Evolutionary conservation across 257 asterid species (phyloP).

Genomic region (Plectranthus barbatus): DNA sequence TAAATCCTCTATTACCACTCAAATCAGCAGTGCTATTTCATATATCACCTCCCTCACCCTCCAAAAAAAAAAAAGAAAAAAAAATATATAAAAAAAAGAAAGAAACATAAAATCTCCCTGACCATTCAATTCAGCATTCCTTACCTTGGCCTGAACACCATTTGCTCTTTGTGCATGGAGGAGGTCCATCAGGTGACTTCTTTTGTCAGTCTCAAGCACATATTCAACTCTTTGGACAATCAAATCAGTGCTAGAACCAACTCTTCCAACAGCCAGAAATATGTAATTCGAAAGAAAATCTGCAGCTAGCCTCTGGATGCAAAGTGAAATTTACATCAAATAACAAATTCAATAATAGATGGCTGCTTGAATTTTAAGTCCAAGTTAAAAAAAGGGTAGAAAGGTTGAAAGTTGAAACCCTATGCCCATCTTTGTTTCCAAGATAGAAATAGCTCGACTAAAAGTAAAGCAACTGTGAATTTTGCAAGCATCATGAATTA

Average conservation of each 20-base stretch:
- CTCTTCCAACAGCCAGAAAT: slow-evolving; percentile 96
- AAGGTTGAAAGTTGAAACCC: neutral
- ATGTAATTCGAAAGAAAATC: slow-evolving; percentile 73
- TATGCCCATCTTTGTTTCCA: neutral
- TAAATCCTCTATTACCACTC: neutral
- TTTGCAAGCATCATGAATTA: neutral
- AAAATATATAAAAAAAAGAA: no score
- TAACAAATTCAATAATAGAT: slow-evolving; percentile 11
- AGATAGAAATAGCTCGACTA: neutral
- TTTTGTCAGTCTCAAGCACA: slow-evolving; percentile 87
- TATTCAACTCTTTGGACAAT: slow-evolving; percentile 93
- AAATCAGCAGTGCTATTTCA: neutral
- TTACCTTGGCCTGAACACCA: slow-evolving; percentile 75
- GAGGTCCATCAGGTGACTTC: slow-evolving; percentile 98
- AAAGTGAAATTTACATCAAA: slow-evolving; percentile 15
- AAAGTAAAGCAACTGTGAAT: neutral
- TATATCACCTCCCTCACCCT: neutral
- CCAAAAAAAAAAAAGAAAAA: neutral
- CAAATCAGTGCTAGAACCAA: slow-evolving; percentile 96
- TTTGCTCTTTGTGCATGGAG: slow-evolving; percentile 85
- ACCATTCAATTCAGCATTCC: no score
- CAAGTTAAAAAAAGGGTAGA: neutral
- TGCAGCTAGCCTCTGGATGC: slow-evolving; percentile 74
- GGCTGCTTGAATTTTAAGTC: neutral
- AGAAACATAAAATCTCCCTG: no score